Evolutionary conservation across 768 basidiomycete genomes (phyloP).

Genomic region (Dioszegia aurantiaca): DNA sequence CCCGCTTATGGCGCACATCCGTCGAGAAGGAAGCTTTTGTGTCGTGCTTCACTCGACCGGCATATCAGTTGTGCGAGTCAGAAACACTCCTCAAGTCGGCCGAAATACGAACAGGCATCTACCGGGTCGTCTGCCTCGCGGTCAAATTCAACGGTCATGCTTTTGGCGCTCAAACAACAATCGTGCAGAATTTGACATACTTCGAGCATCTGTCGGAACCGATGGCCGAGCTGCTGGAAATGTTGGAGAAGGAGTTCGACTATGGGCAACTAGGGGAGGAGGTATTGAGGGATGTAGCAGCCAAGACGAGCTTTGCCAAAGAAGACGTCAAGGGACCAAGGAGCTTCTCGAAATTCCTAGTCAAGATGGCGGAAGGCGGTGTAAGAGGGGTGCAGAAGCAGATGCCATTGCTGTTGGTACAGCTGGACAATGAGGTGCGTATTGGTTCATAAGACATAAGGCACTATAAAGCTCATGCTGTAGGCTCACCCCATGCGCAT

Average conservation of each 20-base stretch:
- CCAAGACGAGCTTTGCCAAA: conserved; percentile 33
- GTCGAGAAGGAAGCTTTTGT: conserved; percentile 83
- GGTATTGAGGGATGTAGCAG: conserved; percentile 60
- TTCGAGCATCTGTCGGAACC: conserved; percentile 91
- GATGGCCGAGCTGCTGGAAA: conserved; percentile 82
- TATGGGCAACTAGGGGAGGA: conserved; percentile 86
- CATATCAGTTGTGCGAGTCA: conserved; percentile 78
- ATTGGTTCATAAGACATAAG: not conserved
- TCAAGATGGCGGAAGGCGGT: conserved; percentile 72
- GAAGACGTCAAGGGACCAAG: conserved; percentile 79
- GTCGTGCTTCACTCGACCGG: conserved; percentile 79
- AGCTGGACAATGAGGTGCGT: conserved; percentile 85
- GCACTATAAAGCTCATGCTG: not conserved
- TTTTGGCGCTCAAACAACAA: conserved; percentile 77
- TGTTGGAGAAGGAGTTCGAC: conserved; percentile 81
- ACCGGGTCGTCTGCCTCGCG: conserved; percentile 83
- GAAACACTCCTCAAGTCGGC: conserved; percentile 82
- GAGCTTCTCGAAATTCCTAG: conserved; percentile 78
- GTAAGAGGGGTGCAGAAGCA: conserved; percentile 84
- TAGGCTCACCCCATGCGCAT: conserved; percentile 96
- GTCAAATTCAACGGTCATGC: conserved; percentile 87
- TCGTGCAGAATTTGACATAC: conserved; percentile 89
- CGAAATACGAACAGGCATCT: conserved; percentile 69
- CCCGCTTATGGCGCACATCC: conserved; percentile 85
- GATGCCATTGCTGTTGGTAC: conserved; percentile 74